Conservation (phyloP, 2,329 filamentous ascomycete species). For the Colletotrichum endophyticum region DNA sequence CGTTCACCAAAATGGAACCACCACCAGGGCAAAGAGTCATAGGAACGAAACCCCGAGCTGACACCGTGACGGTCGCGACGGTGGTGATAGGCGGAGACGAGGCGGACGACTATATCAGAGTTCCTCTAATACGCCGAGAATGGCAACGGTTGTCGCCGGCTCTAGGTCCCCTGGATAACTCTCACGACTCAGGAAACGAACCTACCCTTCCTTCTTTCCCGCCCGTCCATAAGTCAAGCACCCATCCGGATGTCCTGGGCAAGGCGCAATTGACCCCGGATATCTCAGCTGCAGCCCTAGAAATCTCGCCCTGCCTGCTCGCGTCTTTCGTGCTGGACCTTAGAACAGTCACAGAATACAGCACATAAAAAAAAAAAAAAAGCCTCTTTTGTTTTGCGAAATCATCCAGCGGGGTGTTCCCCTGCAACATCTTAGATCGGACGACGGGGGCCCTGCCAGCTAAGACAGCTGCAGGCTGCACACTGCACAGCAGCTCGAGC, state of each 20-base stretch:
- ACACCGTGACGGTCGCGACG: not conserved
- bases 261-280: not conserved
- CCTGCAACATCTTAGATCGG: conserved; percentile 1
- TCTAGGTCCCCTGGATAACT: not conserved
- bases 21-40: not conserved
- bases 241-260: not conserved
- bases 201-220: not conserved
- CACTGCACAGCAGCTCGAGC: not conserved
- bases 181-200: not conserved
- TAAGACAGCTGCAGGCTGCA: not conserved
- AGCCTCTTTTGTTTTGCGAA: not conserved
- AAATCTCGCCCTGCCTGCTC: not conserved
- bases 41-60: not conserved
- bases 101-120: not conserved
- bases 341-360: too few species aligned
- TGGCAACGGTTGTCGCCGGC: not conserved
- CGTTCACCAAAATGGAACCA: not conserved
- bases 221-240: not conserved
- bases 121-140: not conserved
- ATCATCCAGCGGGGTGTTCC: not conserved
- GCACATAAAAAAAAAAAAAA: not conserved
- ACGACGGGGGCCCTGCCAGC: not conserved
- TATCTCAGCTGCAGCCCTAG: not conserved
- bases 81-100: not conserved
- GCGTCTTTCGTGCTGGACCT: not conserved